Evolutionary conservation across 2,329 filamentous ascomycete genomes (phyloP).

Genomic region (Blumeriella jaapii): DNA sequence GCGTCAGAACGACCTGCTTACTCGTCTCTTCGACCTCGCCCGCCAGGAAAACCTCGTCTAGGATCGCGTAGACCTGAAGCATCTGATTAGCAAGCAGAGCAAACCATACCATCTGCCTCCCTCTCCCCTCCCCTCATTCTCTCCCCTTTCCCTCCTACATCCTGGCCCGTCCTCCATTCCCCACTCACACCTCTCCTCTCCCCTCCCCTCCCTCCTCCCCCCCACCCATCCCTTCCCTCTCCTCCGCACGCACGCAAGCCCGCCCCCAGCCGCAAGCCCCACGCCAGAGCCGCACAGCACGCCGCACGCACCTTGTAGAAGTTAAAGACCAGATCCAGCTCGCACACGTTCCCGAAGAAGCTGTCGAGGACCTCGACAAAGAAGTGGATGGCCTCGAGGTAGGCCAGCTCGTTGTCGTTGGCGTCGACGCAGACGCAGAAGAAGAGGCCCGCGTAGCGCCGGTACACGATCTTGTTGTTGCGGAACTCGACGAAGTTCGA

Average conservation of each 20-base stretch:
- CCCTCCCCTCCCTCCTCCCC: not conserved
- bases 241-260: not conserved
- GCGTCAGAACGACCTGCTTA: conserved; percentile 91
- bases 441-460: conserved; percentile 93
- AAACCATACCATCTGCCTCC: too few relatives aligned
- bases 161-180: not conserved
- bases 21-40: conserved; percentile 98
- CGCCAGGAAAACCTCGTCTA: conserved; percentile 95
- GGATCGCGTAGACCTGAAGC: conserved; percentile 78
- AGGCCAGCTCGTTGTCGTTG: conserved; percentile 96
- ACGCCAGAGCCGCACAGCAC: too few relatives aligned
- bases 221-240: not conserved
- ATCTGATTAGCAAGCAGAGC: too few relatives aligned
- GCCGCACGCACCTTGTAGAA: conserved; percentile 48
- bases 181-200: not conserved
- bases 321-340: conserved; percentile 81
- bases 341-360: conserved; percentile 98
- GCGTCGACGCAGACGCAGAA: conserved; percentile 99
- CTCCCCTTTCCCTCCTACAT: conserved; percentile 1
- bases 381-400: conserved; percentile 96
- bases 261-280: not conserved
- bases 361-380: conserved; percentile 97
- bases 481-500: conserved; percentile 98
- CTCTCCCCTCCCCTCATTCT: too few relatives aligned
- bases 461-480: conserved; percentile 93